Base-by-base conservation (phyloP, 805 yeast genomes). In the Priceomyces fermenticarens region DNA sequence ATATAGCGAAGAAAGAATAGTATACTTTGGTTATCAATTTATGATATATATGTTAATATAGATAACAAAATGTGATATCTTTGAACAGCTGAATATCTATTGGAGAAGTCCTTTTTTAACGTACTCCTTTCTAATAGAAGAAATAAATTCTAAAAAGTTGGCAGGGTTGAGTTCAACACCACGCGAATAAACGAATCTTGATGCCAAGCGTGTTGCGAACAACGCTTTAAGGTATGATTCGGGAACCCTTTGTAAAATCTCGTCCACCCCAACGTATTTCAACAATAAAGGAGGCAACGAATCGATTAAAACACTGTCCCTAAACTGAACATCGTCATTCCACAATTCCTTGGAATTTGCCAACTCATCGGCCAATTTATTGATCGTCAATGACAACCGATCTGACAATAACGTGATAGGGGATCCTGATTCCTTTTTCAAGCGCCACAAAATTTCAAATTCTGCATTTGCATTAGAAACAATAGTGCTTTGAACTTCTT, bases 151-250 rank as follows among this genome's bases (percentile, higher is more conserved):
- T 60, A 83, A 75, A 64, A 83, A 83, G 51, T 74, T 80, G 40
- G 88, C 88, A 25, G 87, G 95, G 62, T 88, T 87, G 35, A 91
- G 80, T 46, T 80, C 87, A 44, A 81, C 72, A 41, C 97, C 97
- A 56, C 83, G 75, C 20, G 85, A 73, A 65, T 89, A 89, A 40
- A 89, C 95, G 63, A 85, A 89, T 35, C 84, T 75, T 35, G 95
- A 85, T 9, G 96, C 89, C 53, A 89, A 72, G 57, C 80, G 83
- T 28, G 93, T 84, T 34, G 96, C 95, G 57, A 91, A 86, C 52
- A 91, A 78, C 3, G 97, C 96, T 57, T 81, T 83, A 60, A 91
- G 72, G 62, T 91, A 93, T 39, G 95, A 77, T 43, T 77, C 86
- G 13, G 99, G 99, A 30, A 91, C 93, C 55, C 93, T 80, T 34